A percentile compares a stretch with the other conserved stretches of the same genome.
Conservation (phyloP, 1,284 basidiomycete species). For the Moesziomyces antarcticus region DNA sequence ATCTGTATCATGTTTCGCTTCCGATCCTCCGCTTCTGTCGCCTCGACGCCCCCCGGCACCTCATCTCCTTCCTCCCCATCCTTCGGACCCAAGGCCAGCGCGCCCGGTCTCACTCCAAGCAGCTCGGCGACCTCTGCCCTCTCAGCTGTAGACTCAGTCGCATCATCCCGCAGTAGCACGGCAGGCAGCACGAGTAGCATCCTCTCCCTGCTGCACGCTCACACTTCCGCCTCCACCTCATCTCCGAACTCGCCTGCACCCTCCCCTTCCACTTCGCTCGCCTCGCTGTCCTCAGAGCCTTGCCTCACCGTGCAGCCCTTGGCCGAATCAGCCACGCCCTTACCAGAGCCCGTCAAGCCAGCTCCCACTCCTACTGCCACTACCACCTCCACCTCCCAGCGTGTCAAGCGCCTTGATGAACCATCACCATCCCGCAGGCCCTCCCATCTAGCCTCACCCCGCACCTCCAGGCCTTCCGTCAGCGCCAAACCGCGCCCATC, state of each 20-base stretch:
- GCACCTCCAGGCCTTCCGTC: conserved; percentile 20
- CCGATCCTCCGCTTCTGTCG: conserved; percentile 35
- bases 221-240: conserved; percentile 21
- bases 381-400: conserved; percentile 12
- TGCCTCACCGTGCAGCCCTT: conserved; percentile 15
- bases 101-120: conserved; percentile 3
- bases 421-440: conserved; percentile 8
- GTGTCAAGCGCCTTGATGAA: conserved; percentile 7
- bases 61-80: conserved; percentile 8
- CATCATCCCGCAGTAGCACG: conserved; percentile 5
- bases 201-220: conserved; percentile 35
- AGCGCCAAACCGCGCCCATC: conserved; percentile 17
- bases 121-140: conserved; percentile 15
- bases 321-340: neutral
- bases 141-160: conserved; percentile 18
- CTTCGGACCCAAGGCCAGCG: conserved; percentile 1
- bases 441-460: conserved; percentile 17
- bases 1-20: conserved; percentile 36
- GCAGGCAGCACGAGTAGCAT: conserved; percentile 26
- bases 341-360: conserved; percentile 15
- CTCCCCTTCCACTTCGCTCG: conserved; percentile 22
- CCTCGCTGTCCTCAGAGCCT: conserved; percentile 13
- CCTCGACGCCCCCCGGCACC: conserved; percentile 5
- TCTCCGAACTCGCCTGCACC: conserved; percentile 7
- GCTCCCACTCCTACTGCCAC: neutral